Conservation (phyloP, 1,284 basidiomycete genomes). For the Leccinum pachyderme region DNA sequence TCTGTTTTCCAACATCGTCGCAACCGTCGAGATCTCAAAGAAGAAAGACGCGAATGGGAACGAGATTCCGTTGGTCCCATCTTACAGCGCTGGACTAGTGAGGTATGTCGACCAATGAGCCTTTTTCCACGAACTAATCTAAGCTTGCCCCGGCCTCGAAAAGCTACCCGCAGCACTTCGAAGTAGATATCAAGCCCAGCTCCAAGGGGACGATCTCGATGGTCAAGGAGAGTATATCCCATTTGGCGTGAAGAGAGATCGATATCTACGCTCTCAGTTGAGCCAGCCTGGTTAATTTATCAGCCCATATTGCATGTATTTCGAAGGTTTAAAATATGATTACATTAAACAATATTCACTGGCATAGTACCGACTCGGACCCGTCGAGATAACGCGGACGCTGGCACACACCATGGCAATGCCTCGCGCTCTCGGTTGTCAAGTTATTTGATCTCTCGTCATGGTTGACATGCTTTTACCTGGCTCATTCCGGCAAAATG, state of each 20-base stretch:
- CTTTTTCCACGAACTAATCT: not conserved
- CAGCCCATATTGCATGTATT: not conserved
- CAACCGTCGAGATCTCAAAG: constrained; percentile 16
- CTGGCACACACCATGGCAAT: too few relatives aligned
- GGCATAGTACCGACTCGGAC: too few relatives aligned
- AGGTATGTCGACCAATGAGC: constrained; percentile 9
- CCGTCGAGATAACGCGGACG: too few relatives aligned
- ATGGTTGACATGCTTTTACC: too few relatives aligned
- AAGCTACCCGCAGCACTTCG: constrained; percentile 6
- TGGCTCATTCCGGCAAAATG: too few relatives aligned
- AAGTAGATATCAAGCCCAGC: constrained; percentile 10
- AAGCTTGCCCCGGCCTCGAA: not conserved
- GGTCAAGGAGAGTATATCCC: constrained; percentile 5
- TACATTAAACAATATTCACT: too few relatives aligned
- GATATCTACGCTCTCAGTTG: not conserved
- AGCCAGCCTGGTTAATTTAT: not conserved
- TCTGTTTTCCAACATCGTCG: constrained; percentile 16
- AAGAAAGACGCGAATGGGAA: constrained; percentile 9
- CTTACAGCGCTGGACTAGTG: constrained; percentile 13
- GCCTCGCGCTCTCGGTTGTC: too few relatives aligned
- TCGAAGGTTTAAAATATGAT: not conserved
- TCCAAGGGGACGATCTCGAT: constrained; percentile 5
- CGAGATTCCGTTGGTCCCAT: constrained; percentile 7
- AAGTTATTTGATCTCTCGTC: too few relatives aligned
- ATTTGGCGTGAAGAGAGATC: not conserved